These are phyloP conservation scores for Boletellus deceptivus DNA, from an alignment of 1,284 basidiomycete species.

Conservation along the genomic window DNA sequence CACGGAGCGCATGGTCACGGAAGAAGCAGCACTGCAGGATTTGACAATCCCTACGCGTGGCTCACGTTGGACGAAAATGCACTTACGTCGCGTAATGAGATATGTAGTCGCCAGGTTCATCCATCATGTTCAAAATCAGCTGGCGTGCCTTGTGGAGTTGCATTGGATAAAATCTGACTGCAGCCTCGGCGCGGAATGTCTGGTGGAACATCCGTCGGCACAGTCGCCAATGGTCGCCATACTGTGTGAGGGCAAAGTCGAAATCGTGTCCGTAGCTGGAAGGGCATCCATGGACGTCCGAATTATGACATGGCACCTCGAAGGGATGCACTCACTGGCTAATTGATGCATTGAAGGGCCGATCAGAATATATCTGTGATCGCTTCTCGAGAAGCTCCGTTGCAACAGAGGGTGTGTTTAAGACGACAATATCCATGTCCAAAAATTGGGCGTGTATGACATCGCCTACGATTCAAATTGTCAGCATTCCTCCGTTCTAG, in stretches of 20 bases:
- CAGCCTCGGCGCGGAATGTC: slow-evolving; percentile 7
- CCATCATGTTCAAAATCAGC: slow-evolving; percentile 15
- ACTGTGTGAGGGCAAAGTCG: slow-evolving; percentile 11
- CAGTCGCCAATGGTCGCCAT: slow-evolving; percentile 18
- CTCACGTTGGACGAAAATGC: neutral
- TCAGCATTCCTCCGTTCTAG: neutral
- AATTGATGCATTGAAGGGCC: slow-evolving; percentile 17
- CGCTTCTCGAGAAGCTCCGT: slow-evolving; percentile 22
- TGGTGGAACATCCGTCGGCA: slow-evolving; percentile 19
- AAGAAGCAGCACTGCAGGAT: slow-evolving; percentile 12
- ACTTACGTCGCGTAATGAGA: slow-evolving; percentile 17
- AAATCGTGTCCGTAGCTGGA: slow-evolving; percentile 18
- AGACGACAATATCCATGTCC: slow-evolving; percentile 19
- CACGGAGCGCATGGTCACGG: slow-evolving; percentile 16
- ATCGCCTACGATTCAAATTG: slow-evolving; percentile 13
- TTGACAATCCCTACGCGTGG: neutral
- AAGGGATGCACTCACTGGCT: slow-evolving; percentile 12
- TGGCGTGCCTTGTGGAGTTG: slow-evolving; percentile 19
- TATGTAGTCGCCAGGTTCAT: slow-evolving; percentile 6
- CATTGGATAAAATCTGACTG: slow-evolving; percentile 2
- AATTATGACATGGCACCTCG: no score
- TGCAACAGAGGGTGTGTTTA: slow-evolving; percentile 15
- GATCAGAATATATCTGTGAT: slow-evolving; percentile 22
- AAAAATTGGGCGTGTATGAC: slow-evolving; percentile 21
- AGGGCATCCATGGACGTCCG: neutral